phyloP scores from a whole-genome alignment of 345 rosid genomes.

The Salix caprea region DNA sequence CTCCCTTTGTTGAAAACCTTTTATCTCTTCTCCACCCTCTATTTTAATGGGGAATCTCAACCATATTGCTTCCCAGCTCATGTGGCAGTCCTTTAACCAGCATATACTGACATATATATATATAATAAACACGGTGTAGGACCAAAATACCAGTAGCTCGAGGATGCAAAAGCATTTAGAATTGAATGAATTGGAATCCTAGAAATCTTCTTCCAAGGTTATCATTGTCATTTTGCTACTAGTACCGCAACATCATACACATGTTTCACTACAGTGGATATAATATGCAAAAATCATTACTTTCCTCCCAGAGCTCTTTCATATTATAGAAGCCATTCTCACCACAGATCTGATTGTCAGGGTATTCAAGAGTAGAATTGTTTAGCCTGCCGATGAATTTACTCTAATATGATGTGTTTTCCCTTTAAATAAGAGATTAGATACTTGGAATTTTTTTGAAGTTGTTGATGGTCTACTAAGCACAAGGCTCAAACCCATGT shows the following conservation, averaged over 20 bases:
- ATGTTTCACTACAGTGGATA: not conserved
- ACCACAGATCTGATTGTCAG: constrained; percentile 2
- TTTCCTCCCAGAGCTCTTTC: not conserved
- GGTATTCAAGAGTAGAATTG: not conserved
- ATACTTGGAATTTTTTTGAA: not conserved
- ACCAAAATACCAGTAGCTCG: constrained; percentile 37
- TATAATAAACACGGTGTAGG: constrained; percentile 12
- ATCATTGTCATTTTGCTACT: constrained; percentile 21
- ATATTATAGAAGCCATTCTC: not conserved
- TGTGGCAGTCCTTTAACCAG: constrained; percentile 24
- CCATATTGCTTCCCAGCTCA: constrained; percentile 57
- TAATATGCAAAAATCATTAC: not conserved
- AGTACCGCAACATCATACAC: not conserved
- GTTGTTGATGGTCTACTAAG: not conserved
- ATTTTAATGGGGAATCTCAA: constrained; percentile 34
- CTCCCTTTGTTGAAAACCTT: constrained; percentile 15
- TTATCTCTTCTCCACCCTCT: constrained; percentile 11
- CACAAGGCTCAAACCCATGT: not conserved
- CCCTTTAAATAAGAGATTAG: not conserved
- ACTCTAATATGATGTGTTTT: not conserved
- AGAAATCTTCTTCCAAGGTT: constrained; percentile 12
- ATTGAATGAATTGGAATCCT: constrained; percentile 8
- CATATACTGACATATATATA: not conserved
- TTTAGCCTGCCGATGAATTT: not conserved
- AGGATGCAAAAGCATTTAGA: not conserved